Evolutionary conservation across 2,329 filamentous ascomycete species (phyloP), one percentile per base, ranked within the genome.

Genomic region (Fusarium sp.): DNA sequence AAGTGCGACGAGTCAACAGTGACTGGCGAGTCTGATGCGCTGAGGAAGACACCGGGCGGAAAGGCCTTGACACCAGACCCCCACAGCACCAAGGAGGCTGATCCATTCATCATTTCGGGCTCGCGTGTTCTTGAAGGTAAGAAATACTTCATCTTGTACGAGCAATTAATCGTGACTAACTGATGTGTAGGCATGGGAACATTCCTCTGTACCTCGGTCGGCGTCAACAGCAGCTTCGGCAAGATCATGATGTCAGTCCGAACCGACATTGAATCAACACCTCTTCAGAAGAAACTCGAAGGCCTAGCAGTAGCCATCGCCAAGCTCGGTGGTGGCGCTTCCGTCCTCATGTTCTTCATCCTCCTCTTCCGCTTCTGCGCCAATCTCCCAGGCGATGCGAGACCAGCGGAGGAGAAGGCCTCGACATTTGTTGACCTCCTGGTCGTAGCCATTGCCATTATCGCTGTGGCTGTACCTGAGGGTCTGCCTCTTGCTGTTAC

Each of bases 21-120:
- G 2, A 93, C 91, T 13, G 91, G 91, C 70, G 91, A 93, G 79
- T 93, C 91, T 1, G 91, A 93, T 65, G 84, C 92, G 19, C 85
- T 93, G 72, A 89, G 87, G 75, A 93, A 93, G 78, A 84, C 81
- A 17, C 75, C 86, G 6, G 90, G 83, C 30, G 89, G 92, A 35
- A 89, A 92, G 23, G 92, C 92, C 19, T 90, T 84, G 71, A 82
- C 83, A 17, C 89, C 90, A 19, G 91, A 94, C 68, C 86, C 92
- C 68, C 87, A 86, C 65, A 82, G 87, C 35, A 82, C 90, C 19
- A 89, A 87, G 79, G 93, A 93, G 76, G 85, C 93, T 77, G 92
- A 94, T 67, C 91, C 91, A 0, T 93, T 94, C 71, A 92, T 97
- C 72, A 92, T 97, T 68, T 97, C 94, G n/a, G 94, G 91, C 22